Evolutionary conservation across 495 filamentous ascomycete species (phyloP).

Genomic region (Xylaria bambusicola): DNA sequence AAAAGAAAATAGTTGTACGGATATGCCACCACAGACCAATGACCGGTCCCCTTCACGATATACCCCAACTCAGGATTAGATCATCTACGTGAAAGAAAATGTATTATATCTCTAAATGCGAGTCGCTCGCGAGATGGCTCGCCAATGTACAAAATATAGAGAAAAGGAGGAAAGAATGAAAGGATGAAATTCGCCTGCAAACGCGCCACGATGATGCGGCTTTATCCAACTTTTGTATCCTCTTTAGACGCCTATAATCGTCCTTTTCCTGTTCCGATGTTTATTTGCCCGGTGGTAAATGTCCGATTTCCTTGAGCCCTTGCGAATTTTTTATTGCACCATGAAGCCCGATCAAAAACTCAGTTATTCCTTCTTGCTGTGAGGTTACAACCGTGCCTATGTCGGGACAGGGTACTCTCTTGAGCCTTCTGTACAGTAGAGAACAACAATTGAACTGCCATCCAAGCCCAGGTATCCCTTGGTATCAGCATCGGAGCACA

Average conservation of each 20-base stretch:
- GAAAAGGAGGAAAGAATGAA: no score
- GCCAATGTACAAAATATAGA: constrained; percentile 5
- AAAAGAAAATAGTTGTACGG: constrained; percentile 7
- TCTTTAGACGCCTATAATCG: constrained; percentile 18
- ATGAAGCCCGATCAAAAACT: neutral
- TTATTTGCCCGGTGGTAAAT: neutral
- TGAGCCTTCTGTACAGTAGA: constrained; percentile 34
- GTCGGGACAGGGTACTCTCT: constrained; percentile 28
- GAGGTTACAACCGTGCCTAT: constrained; percentile 1
- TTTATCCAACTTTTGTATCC: constrained; percentile 14
- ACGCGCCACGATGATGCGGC: neutral
- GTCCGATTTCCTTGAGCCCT: neutral
- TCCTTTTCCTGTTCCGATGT: constrained; percentile 1
- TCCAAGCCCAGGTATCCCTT: constrained; percentile 36
- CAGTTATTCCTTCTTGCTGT: constrained; percentile 5
- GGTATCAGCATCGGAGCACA: constrained; percentile 32
- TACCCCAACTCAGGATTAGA: neutral
- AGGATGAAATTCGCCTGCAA: constrained; percentile 1
- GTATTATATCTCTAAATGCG: constrained; percentile 18
- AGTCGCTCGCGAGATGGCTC: constrained; percentile 4
- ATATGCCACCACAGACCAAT: neutral
- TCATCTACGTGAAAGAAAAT: neutral
- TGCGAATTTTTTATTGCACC: neutral
- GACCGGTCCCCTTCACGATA: neutral
- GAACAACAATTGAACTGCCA: constrained; percentile 53